Percentiles rank a stretch among this genome's conserved stretches.
Conservation (phyloP, 108 stramenopile species). For the Aurantiochytrium sp. region DNA sequence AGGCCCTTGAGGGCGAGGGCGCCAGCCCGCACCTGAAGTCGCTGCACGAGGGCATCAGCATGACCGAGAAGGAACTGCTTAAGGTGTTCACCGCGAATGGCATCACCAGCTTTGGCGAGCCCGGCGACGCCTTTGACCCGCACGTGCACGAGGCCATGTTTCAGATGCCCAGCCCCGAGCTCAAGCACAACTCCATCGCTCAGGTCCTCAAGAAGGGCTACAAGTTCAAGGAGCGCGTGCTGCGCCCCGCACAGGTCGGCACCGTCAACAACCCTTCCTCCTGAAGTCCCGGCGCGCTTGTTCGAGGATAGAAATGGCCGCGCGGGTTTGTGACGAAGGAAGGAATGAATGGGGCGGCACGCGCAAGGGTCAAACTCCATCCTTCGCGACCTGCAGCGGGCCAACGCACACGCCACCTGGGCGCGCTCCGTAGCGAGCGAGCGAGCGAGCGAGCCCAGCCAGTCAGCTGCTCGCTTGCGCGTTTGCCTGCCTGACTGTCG, state of each 20-base stretch:
- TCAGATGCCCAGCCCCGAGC: slow-evolving; percentile 69
- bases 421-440: no score
- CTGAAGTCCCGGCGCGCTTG: not conserved
- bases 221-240: slow-evolving; percentile 81
- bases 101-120: slow-evolving; percentile 69
- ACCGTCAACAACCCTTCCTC: slow-evolving; percentile 59
- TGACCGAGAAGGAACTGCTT: slow-evolving; percentile 77
- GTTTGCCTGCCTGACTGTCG: no score
- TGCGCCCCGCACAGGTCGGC: slow-evolving; percentile 92
- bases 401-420: no score
- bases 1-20: not conserved
- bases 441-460: no score
- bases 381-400: no score
- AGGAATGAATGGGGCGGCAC: no score
- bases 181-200: slow-evolving; percentile 57
- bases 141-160: slow-evolving; percentile 89
- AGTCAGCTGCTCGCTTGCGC: not conserved
- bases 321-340: not conserved
- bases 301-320: not conserved
- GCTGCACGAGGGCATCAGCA: slow-evolving; percentile 79
- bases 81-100: slow-evolving; percentile 81
- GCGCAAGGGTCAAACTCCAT: no score
- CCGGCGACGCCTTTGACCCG: slow-evolving; percentile 89
- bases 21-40: slow-evolving; percentile 43
- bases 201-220: slow-evolving; percentile 92